Evolutionary conservation across 805 yeast species (phyloP).

Genomic region (Kazachstania bromeliacearum): DNA sequence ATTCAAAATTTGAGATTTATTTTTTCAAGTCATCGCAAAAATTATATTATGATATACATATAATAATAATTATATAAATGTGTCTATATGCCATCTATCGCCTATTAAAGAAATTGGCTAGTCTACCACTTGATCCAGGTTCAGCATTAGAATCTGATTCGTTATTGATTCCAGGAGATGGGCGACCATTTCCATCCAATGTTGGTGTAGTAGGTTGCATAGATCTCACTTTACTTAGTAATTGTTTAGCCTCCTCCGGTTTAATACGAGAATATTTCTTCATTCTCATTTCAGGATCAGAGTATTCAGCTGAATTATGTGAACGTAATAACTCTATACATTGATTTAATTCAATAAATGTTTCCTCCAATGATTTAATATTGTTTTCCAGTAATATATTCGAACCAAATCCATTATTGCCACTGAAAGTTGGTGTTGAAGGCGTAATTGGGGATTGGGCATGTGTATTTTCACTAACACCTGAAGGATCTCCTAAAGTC

Average conservation of each 20-base stretch:
- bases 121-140: background rate
- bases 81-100: no score
- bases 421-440: slow-evolving; percentile 16
- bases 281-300: slow-evolving; percentile 43
- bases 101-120: slow-evolving; percentile 5
- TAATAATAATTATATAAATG: no score
- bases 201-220: background rate
- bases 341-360: slow-evolving; percentile 73
- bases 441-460: slow-evolving; percentile 21
- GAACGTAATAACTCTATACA: slow-evolving; percentile 60
- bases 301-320: slow-evolving; percentile 56
- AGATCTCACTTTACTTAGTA: slow-evolving; percentile 41
- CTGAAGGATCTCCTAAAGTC: slow-evolving; percentile 10
- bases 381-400: slow-evolving; percentile 24
- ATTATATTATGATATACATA: no score
- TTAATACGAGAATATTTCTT: slow-evolving; percentile 66
- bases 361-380: slow-evolving; percentile 51
- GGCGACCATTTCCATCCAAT: background rate
- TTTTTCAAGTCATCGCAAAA: no score
- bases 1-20: no score
- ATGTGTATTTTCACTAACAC: background rate
- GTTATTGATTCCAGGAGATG: background rate
- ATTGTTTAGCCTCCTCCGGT: slow-evolving; percentile 56
- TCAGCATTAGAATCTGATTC: background rate
- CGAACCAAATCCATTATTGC: slow-evolving; percentile 4